Evolutionary conservation across 495 filamentous ascomycete genomes (phyloP), one percentile per base, ranked within the genome.

Genomic region (Aspergillus conjunctus): DNA sequence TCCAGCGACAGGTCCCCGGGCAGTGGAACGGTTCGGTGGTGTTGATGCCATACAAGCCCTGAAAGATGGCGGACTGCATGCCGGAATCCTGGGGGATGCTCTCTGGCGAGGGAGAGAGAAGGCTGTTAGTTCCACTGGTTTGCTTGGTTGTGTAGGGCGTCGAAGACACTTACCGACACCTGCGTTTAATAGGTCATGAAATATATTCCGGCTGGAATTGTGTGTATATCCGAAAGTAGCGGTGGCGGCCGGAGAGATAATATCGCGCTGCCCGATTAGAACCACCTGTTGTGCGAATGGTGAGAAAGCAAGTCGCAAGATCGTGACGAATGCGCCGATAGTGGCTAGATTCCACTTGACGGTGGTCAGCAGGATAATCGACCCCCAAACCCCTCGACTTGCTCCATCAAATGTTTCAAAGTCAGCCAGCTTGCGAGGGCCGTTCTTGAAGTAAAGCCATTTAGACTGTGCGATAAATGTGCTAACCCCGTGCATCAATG

Each of bases 351-450:
- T 63, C 55, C 60, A 63, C 26, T 53, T 56, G 52, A 63, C 53
- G 10, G 52, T 63, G 37, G 60, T 60, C 20, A 66, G 56, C 1
- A 66, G 52, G n/a, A 57, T 65, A 1, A 78, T 55, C n/a, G 70
- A 67, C 1, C 77, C 77, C 72, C 68, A 74, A 4, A 72, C 69
- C 11, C 77, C 77, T 7, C 76, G 68, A 59, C 73, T 77, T 1
- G 77, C 76, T n/a, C 65, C 70, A 50, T 79, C 76, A 52, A 76
- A 78, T 37, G 60, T 64, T 61, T 76, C 65, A 41, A 80, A 68
- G 7, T 70, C 65, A 12, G 63, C 31, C 7, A 80, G 64, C 20
- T 58, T 68, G n/a, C 68, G 66, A 21, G 65, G 51, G 22, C 64
- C 54, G n/a, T 59, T 61, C 50, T 61, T 65, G 54, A 75, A 75